Percentiles rank a stretch among this genome's conserved stretches.
phyloP scores from a whole-genome alignment of 2,329 filamentous ascomycete species.

The Periconia macrospinosa region DNA sequence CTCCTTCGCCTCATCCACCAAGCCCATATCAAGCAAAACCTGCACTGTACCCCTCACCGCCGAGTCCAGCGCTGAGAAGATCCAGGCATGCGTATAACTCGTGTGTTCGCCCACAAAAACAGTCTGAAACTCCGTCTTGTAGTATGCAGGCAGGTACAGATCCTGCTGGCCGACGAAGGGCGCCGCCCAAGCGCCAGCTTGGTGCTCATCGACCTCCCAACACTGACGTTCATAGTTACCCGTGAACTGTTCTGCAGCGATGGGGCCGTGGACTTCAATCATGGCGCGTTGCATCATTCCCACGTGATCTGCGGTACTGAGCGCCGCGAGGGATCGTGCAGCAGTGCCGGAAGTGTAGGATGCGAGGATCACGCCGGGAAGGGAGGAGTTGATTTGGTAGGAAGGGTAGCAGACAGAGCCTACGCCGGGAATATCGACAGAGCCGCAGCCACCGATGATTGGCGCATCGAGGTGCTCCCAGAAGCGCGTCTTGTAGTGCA shows the following conservation, averaged over 20 bases:
- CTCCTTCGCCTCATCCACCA: slow-evolving; percentile 70
- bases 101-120: slow-evolving; percentile 71
- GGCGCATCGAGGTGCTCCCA: slow-evolving; percentile 58
- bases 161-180: slow-evolving; percentile 68
- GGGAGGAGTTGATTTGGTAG: slow-evolving; percentile 66
- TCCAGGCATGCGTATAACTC: slow-evolving; percentile 72
- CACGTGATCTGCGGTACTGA: slow-evolving; percentile 63
- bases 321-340: slow-evolving; percentile 50
- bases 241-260: slow-evolving; percentile 64
- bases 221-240: slow-evolving; percentile 67
- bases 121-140: slow-evolving; percentile 69
- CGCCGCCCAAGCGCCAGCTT: slow-evolving; percentile 64
- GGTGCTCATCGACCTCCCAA: slow-evolving; percentile 65
- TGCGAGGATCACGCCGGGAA: slow-evolving; percentile 64
- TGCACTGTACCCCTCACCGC: slow-evolving; percentile 68
- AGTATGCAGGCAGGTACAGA: slow-evolving; percentile 72
- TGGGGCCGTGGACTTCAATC: slow-evolving; percentile 65
- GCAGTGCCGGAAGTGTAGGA: slow-evolving; percentile 57
- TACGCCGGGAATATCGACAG: slow-evolving; percentile 63
- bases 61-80: slow-evolving; percentile 67
- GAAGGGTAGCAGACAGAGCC: slow-evolving; percentile 67
- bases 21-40: slow-evolving; percentile 63
- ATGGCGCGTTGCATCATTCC: slow-evolving; percentile 66
- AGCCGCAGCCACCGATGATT: slow-evolving; percentile 67
- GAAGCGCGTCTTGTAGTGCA: slow-evolving; percentile 69